Evolutionary conservation across 768 basidiomycete species (phyloP).

Genomic region (Fomitopsis serialis): DNA sequence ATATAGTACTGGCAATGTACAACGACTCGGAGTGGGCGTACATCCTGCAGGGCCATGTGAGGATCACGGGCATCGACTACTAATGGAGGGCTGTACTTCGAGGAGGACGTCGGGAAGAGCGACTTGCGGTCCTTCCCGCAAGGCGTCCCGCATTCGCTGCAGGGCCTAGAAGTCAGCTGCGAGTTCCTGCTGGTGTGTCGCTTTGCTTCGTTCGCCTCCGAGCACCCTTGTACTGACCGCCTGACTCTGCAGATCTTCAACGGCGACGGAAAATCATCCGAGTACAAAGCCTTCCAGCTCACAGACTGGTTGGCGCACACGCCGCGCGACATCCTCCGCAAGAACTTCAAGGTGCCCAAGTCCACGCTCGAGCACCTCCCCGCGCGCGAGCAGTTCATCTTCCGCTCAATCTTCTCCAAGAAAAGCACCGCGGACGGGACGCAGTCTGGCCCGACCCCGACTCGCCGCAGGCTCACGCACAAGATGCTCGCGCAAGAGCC

Average conservation of each 20-base stretch:
- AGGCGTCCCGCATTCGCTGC: constrained; percentile 46
- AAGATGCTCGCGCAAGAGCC: constrained; percentile 39
- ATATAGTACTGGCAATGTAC: too few relatives aligned
- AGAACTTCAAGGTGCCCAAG: constrained; percentile 41
- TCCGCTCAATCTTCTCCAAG: not conserved
- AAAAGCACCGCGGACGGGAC: not conserved
- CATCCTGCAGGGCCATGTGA: constrained; percentile 24
- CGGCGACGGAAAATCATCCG: constrained; percentile 44
- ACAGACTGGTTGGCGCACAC: constrained; percentile 53
- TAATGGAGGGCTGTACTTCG: constrained; percentile 43
- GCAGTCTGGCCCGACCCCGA: constrained; percentile 29
- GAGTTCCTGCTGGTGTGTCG: constrained; percentile 34
- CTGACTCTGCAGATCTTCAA: constrained; percentile 38
- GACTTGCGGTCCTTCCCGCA: constrained; percentile 37
- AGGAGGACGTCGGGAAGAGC: constrained; percentile 35
- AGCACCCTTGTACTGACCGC: not conserved
- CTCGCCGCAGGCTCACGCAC: constrained; percentile 35
- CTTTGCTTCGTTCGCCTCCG: not conserved
- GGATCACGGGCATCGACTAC: constrained; percentile 42
- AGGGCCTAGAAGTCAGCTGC: constrained; percentile 39
- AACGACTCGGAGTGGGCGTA: constrained; percentile 26
- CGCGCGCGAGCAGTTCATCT: constrained; percentile 16
- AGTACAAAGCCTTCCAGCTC: constrained; percentile 48
- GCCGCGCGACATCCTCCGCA: constrained; percentile 48
- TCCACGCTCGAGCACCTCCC: constrained; percentile 40